These are phyloP conservation scores for Melampsora larici-populina DNA, from an alignment of 1,284 basidiomycete genomes.

Conservation along the genomic window DNA sequence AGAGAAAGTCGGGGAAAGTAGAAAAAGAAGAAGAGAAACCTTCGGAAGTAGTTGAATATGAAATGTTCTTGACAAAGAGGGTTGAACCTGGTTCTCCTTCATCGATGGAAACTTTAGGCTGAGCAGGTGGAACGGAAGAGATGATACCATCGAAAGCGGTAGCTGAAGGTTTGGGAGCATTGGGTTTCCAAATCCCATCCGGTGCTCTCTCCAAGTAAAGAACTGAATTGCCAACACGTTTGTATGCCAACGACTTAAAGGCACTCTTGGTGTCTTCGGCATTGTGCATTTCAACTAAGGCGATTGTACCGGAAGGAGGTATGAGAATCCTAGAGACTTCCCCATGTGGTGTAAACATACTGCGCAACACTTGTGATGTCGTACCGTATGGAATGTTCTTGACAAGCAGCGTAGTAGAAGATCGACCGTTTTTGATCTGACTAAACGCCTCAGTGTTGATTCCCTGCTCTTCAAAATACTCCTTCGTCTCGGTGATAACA, in stretches of 20 bases:
- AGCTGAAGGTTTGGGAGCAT: conserved; percentile 7
- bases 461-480: conserved; percentile 69
- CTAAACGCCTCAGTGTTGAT: conserved; percentile 13
- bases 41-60: conserved; percentile 80
- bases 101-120: conserved; percentile 47
- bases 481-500: conserved; percentile 89
- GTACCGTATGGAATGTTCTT: conserved; percentile 98
- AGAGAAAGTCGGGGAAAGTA: conserved; percentile 75
- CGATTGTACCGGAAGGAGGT: conserved; percentile 89
- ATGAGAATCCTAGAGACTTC: conserved; percentile 72
- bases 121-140: not conserved
- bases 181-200: conserved; percentile 63
- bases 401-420: conserved; percentile 74
- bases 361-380: conserved; percentile 67
- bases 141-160: not conserved
- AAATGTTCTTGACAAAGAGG: conserved; percentile 89
- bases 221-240: conserved; percentile 80
- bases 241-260: conserved; percentile 79
- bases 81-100: conserved; percentile 70
- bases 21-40: conserved; percentile 69
- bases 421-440: conserved; percentile 50
- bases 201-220: conserved; percentile 93
- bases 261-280: conserved; percentile 69
- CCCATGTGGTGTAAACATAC: conserved; percentile 76
- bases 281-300: conserved; percentile 79